A percentile compares a stretch with the other conserved stretches of the same genome.
Evolutionary conservation across 345 rosid species (phyloP).

Genomic region (Brassica napus): Da-Ae NC_063450.1:5969001-5969500

Average conservation of each 20-base stretch:
- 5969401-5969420: neutral
- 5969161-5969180: neutral
- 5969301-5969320: neutral
- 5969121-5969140: neutral
- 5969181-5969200: neutral
- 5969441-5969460: neutral
- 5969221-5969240: slow-evolving; percentile 1
- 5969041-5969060: neutral
- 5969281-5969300: too few species aligned
- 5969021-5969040: slow-evolving; percentile 28
- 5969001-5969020: slow-evolving; percentile 27
- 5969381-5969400: neutral
- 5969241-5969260: neutral
- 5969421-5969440: neutral
- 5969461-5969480: neutral
- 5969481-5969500: neutral
- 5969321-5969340: neutral
- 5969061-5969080: neutral
- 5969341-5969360: neutral
- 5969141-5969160: neutral
- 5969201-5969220: neutral
- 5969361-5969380: neutral
- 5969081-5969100: neutral
- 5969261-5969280: neutral
- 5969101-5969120: neutral